Evolutionary conservation across 176 grass and related monocot species (phyloP), one percentile per base, ranked within the genome.

Genomic region (Puccinellia tenuiflora): DNA sequence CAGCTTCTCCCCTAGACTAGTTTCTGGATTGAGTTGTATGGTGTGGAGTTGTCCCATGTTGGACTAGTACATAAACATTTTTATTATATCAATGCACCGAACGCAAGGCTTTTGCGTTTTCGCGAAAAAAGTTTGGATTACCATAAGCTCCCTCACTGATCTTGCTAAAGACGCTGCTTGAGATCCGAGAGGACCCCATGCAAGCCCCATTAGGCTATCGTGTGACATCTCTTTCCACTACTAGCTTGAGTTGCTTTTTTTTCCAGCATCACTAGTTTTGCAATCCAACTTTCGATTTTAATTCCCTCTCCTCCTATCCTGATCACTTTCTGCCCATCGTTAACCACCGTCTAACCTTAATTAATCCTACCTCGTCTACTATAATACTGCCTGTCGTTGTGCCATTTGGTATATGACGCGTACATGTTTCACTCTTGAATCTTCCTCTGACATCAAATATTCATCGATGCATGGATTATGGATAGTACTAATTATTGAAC

Each of bases 191-290:
- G 65, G 18, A n/a, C n/a, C n/a, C n/a, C n/a, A n/a, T n/a, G n/a
- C n/a, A n/a, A n/a, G n/a, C n/a, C n/a, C 70, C 68, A 62, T 60
- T 62, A 52, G 87, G 63, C 77, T 40, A 65, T 82, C 55, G 39
- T 42, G 56, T 88, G 86, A 88, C 86, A 75, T 86, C 73, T 88
- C 72, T 80, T 50, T 75, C 90, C 90, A 88, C 86, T 86, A 66
- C 48, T 47, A 66, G 78, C 9, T 80, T 18, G 22, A 85, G 52
- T 22, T 40, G 25, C 61, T 40, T 83, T 68, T 83, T 68, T 83
- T 91, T 33, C 20, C 48, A 82, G 76, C 50, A 34, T 73, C 78
- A 60, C 83, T 30, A 62, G 26, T 30, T 85, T 85, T 82, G 73
- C 79, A 83, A 65, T 54, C 40, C 51, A 64, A 31, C 24, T 65